These are phyloP conservation scores for Pistacia vera DNA, from an alignment of 345 rosid species.

Conservation along the genomic window DNA sequence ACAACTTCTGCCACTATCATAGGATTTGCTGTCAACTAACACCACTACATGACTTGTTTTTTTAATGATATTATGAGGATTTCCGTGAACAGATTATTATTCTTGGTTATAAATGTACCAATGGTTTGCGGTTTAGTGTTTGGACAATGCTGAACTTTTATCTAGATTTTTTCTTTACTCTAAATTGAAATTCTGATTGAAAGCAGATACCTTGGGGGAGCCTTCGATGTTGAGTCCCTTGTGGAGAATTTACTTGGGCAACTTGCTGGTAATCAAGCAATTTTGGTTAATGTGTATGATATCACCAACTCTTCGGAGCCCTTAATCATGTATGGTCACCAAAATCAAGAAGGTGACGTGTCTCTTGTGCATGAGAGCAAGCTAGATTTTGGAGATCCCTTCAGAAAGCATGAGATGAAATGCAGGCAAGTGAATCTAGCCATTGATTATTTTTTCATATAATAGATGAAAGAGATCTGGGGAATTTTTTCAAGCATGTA, in stretches of 20 bases:
- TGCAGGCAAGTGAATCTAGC: slow-evolving; percentile 63
- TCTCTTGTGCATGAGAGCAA: slow-evolving; percentile 76
- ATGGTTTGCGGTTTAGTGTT: not conserved
- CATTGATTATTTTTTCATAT: not conserved
- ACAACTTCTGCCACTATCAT: not conserved
- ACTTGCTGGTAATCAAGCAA: slow-evolving; percentile 93
- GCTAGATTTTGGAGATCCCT: slow-evolving; percentile 96
- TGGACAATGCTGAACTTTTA: not conserved
- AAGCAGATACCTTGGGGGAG: slow-evolving; percentile 94
- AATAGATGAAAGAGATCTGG: slow-evolving; percentile 5
- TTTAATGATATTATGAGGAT: not conserved
- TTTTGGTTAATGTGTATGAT: slow-evolving; percentile 91
- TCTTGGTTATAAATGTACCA: not conserved
- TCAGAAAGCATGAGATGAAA: slow-evolving; percentile 89
- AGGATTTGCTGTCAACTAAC: not conserved
- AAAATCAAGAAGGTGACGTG: slow-evolving; percentile 75
- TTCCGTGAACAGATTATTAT: not conserved
- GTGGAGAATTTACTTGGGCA: slow-evolving; percentile 97
- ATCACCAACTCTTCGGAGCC: slow-evolving; percentile 83
- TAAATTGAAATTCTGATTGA: slow-evolving; percentile 18
- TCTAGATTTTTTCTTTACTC: not conserved
- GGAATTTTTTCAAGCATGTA: slow-evolving; percentile 6
- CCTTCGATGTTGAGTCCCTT: slow-evolving; percentile 98
- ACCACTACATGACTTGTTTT: not conserved
- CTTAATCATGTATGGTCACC: slow-evolving; percentile 87